Percentiles rank a stretch among this genome's conserved stretches.
These are phyloP conservation scores for Ramularia collo-cygni DNA, from an alignment of 2,329 filamentous ascomycete genomes.

Conservation along the genomic window DNA sequence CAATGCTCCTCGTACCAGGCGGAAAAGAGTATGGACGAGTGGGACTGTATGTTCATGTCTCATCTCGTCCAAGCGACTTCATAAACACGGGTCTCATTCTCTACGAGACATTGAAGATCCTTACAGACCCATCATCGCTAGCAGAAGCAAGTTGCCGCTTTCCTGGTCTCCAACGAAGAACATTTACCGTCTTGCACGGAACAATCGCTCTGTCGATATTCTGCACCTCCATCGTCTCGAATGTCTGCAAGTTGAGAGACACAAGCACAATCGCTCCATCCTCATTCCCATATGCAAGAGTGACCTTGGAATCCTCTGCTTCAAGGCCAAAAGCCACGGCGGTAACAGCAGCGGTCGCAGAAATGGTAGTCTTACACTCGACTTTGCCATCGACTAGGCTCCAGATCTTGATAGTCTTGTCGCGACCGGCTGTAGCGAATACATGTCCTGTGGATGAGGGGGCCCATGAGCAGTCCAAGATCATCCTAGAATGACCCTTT, in stretches of 20 bases:
- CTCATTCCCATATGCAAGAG: conserved; percentile 26
- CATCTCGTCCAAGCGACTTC: too few species aligned
- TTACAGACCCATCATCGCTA: conserved; percentile 37
- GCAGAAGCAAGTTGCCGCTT: conserved; percentile 29
- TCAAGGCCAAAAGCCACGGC: conserved; percentile 26
- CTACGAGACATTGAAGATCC: conserved; percentile 25
- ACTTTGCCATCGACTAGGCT: conserved; percentile 23
- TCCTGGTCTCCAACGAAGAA: conserved; percentile 27
- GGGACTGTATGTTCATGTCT: too few species aligned
- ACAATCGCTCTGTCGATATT: conserved; percentile 11
- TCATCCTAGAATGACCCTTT: conserved; percentile 89
- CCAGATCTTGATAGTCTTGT: conserved; percentile 70
- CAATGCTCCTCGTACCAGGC: too few species aligned
- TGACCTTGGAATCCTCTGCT: background rate
- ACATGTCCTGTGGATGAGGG: conserved; percentile 40
- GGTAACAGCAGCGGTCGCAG: conserved; percentile 26
- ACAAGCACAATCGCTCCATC: conserved; percentile 21
- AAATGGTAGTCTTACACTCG: conserved; percentile 21
- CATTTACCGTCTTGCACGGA: conserved; percentile 23
- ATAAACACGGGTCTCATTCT: too few species aligned
- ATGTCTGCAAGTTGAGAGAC: conserved; percentile 6
- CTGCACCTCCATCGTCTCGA: conserved; percentile 7
- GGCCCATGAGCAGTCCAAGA: conserved; percentile 81
- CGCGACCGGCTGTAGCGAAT: conserved; percentile 85
- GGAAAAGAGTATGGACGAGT: too few species aligned